Percentiles rank a stretch among this genome's conserved stretches.
These are phyloP conservation scores for Austroboletus eburneus DNA, from an alignment of 768 basidiomycete genomes.

Conservation along the genomic window DNA sequence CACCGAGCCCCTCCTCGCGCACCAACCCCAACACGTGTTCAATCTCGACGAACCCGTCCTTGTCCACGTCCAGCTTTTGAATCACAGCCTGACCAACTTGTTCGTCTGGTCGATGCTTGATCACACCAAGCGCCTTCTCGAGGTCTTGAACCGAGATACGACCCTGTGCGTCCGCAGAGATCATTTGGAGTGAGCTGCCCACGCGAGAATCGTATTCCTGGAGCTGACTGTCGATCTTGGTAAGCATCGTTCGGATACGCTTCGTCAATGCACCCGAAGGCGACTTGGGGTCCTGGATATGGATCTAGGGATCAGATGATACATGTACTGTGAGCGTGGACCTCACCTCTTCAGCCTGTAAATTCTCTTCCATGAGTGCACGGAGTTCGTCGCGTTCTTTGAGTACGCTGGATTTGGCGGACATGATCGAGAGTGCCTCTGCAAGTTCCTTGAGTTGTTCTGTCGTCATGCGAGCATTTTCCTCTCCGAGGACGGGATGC, in stretches of 20 bases:
- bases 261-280: conserved; percentile 86
- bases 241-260: conserved; percentile 92
- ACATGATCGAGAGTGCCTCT: conserved; percentile 85
- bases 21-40: conserved; percentile 91
- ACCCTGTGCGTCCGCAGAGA: conserved; percentile 81
- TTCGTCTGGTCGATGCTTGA: conserved; percentile 90
- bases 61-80: conserved; percentile 92
- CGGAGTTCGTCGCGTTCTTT: conserved; percentile 94
- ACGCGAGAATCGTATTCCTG: conserved; percentile 89
- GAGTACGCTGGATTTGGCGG: conserved; percentile 90
- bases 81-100: conserved; percentile 83
- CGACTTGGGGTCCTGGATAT: conserved; percentile 65
- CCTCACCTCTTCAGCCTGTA: conserved; percentile 78
- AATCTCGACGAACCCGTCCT: conserved; percentile 92
- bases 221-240: conserved; percentile 90
- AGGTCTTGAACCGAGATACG: conserved; percentile 87
- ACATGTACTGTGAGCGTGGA: not conserved
- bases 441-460: conserved; percentile 94
- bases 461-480: conserved; percentile 92
- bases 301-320: too few species aligned
- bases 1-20: conserved; percentile 81
- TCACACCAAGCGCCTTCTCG: conserved; percentile 85
- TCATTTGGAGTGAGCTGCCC: conserved; percentile 80
- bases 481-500: conserved; percentile 53
- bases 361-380: conserved; percentile 89